These are phyloP conservation scores for Penicillium malachiteum DNA, from an alignment of 495 filamentous ascomycete genomes.

Conservation along the genomic window DNA sequence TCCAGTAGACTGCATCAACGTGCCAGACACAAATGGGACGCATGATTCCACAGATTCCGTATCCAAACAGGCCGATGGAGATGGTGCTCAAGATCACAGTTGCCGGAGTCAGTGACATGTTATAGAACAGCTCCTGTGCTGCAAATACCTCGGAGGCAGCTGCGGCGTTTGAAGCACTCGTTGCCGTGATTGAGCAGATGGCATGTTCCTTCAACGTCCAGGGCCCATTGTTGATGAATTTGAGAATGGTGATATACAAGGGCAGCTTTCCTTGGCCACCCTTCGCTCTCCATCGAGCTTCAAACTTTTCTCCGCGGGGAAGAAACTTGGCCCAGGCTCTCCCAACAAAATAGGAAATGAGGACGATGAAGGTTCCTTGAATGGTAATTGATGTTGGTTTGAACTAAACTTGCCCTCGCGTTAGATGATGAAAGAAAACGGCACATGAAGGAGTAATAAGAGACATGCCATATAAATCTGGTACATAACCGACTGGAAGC, in stretches of 20 bases:
- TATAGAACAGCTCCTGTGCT: conserved; percentile 34
- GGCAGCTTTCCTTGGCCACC: conserved; percentile 25
- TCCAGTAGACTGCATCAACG: conserved; percentile 46
- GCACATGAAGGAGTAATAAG: not conserved
- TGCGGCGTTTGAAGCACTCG: conserved; percentile 24
- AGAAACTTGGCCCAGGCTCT: conserved; percentile 42
- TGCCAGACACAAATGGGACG: conserved; percentile 54
- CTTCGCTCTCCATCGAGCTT: conserved; percentile 26
- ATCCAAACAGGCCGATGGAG: conserved; percentile 49
- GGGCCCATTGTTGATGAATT: conserved; percentile 30
- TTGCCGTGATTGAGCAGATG: conserved; percentile 31
- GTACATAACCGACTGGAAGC: conserved; percentile 49
- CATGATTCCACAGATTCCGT: conserved; percentile 53
- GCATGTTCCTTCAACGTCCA: conserved; percentile 36
- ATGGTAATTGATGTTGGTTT: conserved; percentile 33
- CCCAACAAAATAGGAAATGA: conserved; percentile 42
- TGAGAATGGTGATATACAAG: conserved; percentile 18
- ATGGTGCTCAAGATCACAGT: conserved; percentile 32
- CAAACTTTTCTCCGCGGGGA: conserved; percentile 38
- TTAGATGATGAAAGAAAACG: not conserved
- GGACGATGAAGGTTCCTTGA: conserved; percentile 36
- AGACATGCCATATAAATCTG: conserved; percentile 42
- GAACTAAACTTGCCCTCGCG: conserved; percentile 12
- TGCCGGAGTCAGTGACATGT: conserved; percentile 20
- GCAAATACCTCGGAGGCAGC: conserved; percentile 21